A percentile compares a stretch with the other conserved stretches of the same genome.
Evolutionary conservation across 2,329 filamentous ascomycete species (phyloP).

Genomic region (Ophiognomonia clavigignenti-juglandacearum): DNA sequence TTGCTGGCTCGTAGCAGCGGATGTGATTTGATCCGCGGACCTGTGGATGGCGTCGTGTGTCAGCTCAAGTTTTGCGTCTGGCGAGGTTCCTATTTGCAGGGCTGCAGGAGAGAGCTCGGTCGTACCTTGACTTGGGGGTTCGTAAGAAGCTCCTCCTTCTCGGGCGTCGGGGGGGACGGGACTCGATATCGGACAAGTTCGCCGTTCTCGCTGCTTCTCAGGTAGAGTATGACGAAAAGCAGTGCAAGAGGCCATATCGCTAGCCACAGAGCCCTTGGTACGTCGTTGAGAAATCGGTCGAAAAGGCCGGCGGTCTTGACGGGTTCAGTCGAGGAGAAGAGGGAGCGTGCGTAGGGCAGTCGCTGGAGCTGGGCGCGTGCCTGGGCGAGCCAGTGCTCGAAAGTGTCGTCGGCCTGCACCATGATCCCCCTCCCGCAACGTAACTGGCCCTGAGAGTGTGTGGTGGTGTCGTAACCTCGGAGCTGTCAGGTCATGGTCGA

Average conservation of each 20-base stretch:
- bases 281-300: constrained; percentile 1
- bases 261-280: constrained; percentile 5
- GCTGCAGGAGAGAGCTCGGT: no score
- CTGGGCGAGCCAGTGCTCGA: constrained; percentile 12
- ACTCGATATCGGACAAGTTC: constrained; percentile 55
- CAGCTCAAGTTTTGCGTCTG: no score
- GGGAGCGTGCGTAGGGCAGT: constrained; percentile 9
- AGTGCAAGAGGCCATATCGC: constrained; percentile 8
- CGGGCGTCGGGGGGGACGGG: constrained; percentile 55
- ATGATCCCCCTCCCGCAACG: background rate
- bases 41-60: constrained; percentile 32
- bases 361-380: constrained; percentile 10
- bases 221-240: background rate
- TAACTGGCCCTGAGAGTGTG: background rate
- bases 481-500: background rate
- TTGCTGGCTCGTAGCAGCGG: constrained; percentile 86
- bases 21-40: constrained; percentile 62
- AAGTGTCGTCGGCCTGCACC: constrained; percentile 7
- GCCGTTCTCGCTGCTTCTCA: constrained; percentile 28
- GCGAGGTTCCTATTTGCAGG: no score
- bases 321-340: background rate
- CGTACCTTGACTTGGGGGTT: constrained; percentile 56
- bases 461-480: background rate
- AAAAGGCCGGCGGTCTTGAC: background rate
- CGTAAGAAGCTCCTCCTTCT: constrained; percentile 53